A percentile compares a stretch with the other conserved stretches of the same genome.
Conservation (phyloP, 108 stramenopile species). For the Skeletonema grethae region DNA sequence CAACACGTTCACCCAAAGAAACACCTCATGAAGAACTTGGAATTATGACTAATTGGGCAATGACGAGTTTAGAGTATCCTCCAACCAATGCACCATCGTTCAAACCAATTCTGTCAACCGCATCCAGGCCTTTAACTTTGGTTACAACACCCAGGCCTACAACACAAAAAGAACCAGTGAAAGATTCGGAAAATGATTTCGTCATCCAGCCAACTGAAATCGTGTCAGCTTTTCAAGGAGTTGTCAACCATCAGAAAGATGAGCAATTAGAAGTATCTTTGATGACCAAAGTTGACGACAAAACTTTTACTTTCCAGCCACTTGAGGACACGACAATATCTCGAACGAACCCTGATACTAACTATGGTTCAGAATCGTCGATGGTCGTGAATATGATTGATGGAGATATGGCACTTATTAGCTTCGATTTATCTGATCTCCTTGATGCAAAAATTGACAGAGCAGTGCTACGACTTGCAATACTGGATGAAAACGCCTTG, state of each 20-base stretch:
- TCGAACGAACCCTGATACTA: constrained; percentile 1
- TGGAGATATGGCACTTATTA: constrained; percentile 18
- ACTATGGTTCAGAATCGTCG: constrained; percentile 14
- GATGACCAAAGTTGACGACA: constrained; percentile 12
- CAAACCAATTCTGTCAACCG: not conserved
- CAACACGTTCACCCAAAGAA: not conserved
- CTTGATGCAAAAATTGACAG: constrained; percentile 8
- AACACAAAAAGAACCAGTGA: not conserved
- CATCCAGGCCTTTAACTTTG: not conserved
- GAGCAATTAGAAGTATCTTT: not conserved
- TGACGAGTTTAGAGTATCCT: constrained; percentile 8
- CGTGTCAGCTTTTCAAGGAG: not conserved
- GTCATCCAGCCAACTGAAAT: not conserved
- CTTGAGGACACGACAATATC: constrained; percentile 22
- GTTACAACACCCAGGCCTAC: not conserved
- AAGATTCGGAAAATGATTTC: not conserved
- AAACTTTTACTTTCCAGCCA: constrained; percentile 18
- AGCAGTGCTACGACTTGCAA: constrained; percentile 18
- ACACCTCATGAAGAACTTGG: not conserved
- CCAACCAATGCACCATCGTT: not conserved
- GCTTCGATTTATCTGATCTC: constrained; percentile 23
- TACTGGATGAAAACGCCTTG: not conserved
- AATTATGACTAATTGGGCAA: constrained; percentile 13
- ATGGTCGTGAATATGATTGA: constrained; percentile 18
- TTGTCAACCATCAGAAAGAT: not conserved